Conservation (phyloP, 1,139 yeast genomes). For the Scheffersomyces quercinus region DNA sequence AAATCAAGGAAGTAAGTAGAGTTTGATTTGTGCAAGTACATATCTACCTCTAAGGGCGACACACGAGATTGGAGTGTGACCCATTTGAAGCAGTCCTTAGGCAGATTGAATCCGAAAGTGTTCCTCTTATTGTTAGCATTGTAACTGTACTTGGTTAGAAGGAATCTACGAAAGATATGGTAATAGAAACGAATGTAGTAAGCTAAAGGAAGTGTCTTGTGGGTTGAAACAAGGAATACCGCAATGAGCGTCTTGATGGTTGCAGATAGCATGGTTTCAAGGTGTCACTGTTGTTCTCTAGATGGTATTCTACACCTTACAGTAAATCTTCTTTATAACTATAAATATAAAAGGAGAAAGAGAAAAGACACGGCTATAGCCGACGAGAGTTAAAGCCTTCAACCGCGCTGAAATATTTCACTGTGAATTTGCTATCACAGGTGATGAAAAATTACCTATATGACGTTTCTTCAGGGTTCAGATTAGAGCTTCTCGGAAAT, state of each 20-base stretch:
- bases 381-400: too few species aligned
- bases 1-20: slow-evolving; percentile 83
- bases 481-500: too few species aligned
- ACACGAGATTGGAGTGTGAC: slow-evolving; percentile 55
- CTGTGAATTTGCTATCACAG: too few species aligned
- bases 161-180: slow-evolving; percentile 40
- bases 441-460: too few species aligned
- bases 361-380: too few species aligned
- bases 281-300: too few species aligned
- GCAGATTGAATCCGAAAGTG: slow-evolving; percentile 31
- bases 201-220: slow-evolving; percentile 70
- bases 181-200: slow-evolving; percentile 65
- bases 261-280: neutral
- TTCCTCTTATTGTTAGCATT: slow-evolving; percentile 30
- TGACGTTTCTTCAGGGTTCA: too few species aligned
- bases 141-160: slow-evolving; percentile 15
- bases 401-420: too few species aligned
- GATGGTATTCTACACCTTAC: too few species aligned
- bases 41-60: slow-evolving; percentile 79
- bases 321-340: too few species aligned
- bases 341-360: too few species aligned
- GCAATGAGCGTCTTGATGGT: neutral
- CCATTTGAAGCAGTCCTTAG: slow-evolving; percentile 44
- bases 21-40: slow-evolving; percentile 84
- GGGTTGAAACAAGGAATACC: slow-evolving; percentile 24